Evolutionary conservation across 2,329 filamentous ascomycete species (phyloP), one percentile per base, ranked within the genome.

Genomic region (Torrubiella hemipterigena): DNA sequence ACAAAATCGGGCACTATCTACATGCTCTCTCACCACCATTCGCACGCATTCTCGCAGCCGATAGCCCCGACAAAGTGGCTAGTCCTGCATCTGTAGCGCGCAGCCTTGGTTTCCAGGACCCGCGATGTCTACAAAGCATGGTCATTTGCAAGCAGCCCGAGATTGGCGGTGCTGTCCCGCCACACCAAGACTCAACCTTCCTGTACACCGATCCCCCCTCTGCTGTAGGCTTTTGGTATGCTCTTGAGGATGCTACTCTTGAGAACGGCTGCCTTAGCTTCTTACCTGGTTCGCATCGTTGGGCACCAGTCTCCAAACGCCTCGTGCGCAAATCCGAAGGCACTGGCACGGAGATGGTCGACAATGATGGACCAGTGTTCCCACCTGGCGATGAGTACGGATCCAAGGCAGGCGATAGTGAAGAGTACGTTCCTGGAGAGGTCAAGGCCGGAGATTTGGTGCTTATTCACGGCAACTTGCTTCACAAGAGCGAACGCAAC

Each of bases 121-220:
- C 87, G 3, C 65, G 80, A 14, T 73, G 69, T 37, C 65, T 98
- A 31, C 91, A 98, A 64, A 91, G 81, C 53, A 98, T 98, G 91
- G 69, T 96, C 17, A 96, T 98, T 45, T 95, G 86, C 72, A 98
- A 98, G 57, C 89, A 95, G 59, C 87, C 91, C 15, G 84, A 93
- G 58, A 95, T 96, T 32, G 91, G 91, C 17, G 89, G 83, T 15
- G 81, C 82, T 3, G 91, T 96, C 26, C 85, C 81, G 1, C 75
- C 85, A 15, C 91, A 98, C 54, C 87, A 94, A 59, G 89, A 96
- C 56, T 84, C 74, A 41, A 87, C 85, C 1, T 98, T 96, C 45
- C 46, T 98, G 38, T 96, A 93, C 54, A 96, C 91, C 2, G 64
- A 86, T 42, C 81, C 84, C 22, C 89, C 89, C 1, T 82, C 74